Conservation (phyloP, 257 asterid genomes). For the Voacanga thouarsii region DNA sequence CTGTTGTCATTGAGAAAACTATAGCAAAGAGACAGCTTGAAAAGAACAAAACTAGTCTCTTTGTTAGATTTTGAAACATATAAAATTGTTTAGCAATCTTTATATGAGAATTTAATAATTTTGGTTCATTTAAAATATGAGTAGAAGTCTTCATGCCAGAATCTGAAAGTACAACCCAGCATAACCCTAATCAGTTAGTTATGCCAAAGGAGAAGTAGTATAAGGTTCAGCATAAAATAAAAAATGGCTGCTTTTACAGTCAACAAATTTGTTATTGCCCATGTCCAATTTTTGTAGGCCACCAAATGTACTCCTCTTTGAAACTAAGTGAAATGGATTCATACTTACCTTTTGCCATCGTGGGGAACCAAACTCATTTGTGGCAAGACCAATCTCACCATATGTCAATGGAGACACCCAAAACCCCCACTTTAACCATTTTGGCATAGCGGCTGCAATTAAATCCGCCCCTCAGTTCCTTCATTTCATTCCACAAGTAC, state of each 20-base stretch:
- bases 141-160: no score
- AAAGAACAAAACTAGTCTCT: no score
- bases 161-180: no score
- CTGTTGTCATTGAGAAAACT: no score
- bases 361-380: constrained; percentile 58
- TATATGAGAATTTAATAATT: no score
- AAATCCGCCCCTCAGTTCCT: constrained; percentile 3
- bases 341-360: constrained; percentile 57
- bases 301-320: not conserved
- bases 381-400: constrained; percentile 64
- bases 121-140: no score
- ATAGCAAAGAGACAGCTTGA: no score
- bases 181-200: not conserved
- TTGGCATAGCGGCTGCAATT: constrained; percentile 67
- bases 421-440: constrained; percentile 66
- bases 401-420: constrained; percentile 71
- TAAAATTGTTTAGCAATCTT: no score
- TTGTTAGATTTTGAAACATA: no score
- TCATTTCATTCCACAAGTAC: not conserved
- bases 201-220: not conserved
- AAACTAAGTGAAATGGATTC: not conserved
- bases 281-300: not conserved
- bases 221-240: not conserved
- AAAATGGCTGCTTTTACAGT: not conserved
- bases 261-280: no score